Conservation (phyloP, 768 basidiomycete species). For the Boletus subcaerulescens region DNA sequence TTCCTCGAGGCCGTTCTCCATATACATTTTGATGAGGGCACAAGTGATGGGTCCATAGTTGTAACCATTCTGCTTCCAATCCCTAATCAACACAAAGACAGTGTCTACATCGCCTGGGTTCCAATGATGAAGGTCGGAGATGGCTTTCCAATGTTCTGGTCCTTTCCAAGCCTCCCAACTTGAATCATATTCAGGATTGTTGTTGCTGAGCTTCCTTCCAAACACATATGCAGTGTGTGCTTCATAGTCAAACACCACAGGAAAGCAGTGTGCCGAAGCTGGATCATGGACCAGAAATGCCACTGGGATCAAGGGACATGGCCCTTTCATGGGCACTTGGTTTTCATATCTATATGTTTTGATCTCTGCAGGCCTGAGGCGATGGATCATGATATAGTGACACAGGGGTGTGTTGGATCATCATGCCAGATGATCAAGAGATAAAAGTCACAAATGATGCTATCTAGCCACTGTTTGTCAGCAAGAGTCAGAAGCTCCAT, state of each 20-base stretch:
- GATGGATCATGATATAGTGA: neutral
- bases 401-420: neutral
- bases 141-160: neutral
- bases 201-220: neutral
- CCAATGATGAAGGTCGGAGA: constrained; percentile 1
- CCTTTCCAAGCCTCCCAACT: constrained; percentile 1
- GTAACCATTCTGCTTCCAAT: constrained; percentile 8
- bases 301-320: neutral
- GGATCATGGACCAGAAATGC: neutral
- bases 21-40: neutral
- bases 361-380: no score
- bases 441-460: neutral
- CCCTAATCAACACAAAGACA: neutral
- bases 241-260: neutral
- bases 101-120: neutral
- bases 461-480: neutral
- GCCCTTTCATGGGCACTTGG: neutral
- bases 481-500: neutral
- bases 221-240: neutral
- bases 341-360: no score
- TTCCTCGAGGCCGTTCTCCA: neutral
- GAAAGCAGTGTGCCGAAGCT: neutral
- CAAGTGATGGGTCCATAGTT: constrained; percentile 3
- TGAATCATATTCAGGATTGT: neutral
- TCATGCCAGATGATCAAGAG: constrained; percentile 4